Evolutionary conservation across 2,329 filamentous ascomycete genomes (phyloP), one percentile per base, ranked within the genome.

Genomic region (Lasiodiplodia citricola): DNA sequence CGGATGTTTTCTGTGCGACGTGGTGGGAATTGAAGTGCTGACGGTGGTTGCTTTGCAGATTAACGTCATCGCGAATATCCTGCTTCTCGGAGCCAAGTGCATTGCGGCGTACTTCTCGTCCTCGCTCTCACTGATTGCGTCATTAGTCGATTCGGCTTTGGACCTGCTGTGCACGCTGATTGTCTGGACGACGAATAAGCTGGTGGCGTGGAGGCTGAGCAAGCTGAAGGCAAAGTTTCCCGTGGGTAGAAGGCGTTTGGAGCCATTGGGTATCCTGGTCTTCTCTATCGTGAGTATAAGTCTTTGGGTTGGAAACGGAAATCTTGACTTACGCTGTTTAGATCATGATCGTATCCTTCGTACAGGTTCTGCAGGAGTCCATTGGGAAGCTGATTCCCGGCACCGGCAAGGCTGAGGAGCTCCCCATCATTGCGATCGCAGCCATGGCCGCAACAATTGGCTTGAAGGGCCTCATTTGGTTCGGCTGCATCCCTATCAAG

Each of bases 291-390:
- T 69, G 18, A 23, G 50, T 51, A 13, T 23, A 13, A 7, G 1
- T 11, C 7, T 23, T 7, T 4, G 16, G 18, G 4, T 54, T 28
- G 16, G 16, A 56, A 10, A 10, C 7, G 1, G 5, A 8, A 10
- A 3, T 18, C 38, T 54, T 0, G 6, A 35, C 52, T 56, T 14
- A 57, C 56, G 4, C 2, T n/a, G n/a, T 11, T 16, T 10, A 69
- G 64, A 66, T 80, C 70, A 90, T 90, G 87, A 83, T 90, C 58
- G 85, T 88, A 3, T 88, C 87, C 2, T 90, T 90, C 71, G 75
- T 86, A 8, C 87, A 90, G 72, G 87, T 90, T 55, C 77, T 88
- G 8, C 80, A 89, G 73, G 87, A 90, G 73, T 88, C 87, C n/a
- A 82, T 89, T 1, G 75, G 83, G 70, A 88, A 88, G 70, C 75